These are phyloP conservation scores for Colletotrichum tropicale DNA, from an alignment of 2,329 filamentous ascomycete genomes.

Conservation along the genomic window DNA sequence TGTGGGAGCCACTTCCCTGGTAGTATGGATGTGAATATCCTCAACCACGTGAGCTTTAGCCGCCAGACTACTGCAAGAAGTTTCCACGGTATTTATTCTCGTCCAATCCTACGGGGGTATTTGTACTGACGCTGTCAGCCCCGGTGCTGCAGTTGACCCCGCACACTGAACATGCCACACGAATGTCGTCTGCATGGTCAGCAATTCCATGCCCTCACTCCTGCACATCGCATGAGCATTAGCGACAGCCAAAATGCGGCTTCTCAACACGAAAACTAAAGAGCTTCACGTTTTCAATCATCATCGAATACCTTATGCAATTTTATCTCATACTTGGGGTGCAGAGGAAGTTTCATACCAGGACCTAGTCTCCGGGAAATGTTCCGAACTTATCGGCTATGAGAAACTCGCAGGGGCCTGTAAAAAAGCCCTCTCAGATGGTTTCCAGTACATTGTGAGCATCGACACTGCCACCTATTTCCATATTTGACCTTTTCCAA, in stretches of 20 bases:
- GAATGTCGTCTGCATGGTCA: not conserved
- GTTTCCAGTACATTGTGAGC: not conserved
- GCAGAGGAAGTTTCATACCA: not conserved
- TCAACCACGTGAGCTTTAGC: not conserved
- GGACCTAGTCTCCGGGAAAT: not conserved
- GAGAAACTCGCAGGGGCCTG: not conserved
- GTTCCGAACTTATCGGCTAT: not conserved
- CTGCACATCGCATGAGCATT: not conserved
- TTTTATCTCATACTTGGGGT: not conserved
- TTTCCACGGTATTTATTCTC: fast-evolving
- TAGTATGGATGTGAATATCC: not conserved
- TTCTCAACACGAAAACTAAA: not conserved
- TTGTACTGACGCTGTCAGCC: not conserved
- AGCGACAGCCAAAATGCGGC: not conserved
- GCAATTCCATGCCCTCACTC: not conserved
- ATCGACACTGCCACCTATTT: fast-evolving
- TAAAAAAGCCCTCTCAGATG: not conserved
- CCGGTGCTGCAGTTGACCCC: not conserved
- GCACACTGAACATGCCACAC: not conserved
- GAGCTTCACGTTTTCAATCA: not conserved
- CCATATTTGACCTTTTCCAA: not conserved
- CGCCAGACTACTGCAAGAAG: not conserved
- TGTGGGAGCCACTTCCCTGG: fast-evolving
- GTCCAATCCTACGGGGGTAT: not conserved
- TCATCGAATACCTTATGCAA: not conserved